Percentiles rank a stretch among this genome's conserved stretches.
Conservation (phyloP, 495 filamentous ascomycete species). For the Daldinia loculata region DNA sequence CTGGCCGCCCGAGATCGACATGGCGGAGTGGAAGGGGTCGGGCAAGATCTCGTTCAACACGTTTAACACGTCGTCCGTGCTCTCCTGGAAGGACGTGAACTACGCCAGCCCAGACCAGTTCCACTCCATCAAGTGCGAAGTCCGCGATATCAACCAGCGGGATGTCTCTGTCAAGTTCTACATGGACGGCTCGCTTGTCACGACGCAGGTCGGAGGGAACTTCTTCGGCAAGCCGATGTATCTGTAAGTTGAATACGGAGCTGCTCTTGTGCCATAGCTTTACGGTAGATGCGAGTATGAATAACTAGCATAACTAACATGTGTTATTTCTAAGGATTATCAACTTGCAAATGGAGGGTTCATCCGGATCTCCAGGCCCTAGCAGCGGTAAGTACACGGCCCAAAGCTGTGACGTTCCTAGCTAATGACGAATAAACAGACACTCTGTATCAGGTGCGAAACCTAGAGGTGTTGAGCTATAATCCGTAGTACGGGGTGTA, state of each 20-base stretch:
- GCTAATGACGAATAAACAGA: constrained; percentile 40
- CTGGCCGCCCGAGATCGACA: constrained; percentile 72
- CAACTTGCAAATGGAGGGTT: constrained; percentile 60
- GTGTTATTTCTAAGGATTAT: no score
- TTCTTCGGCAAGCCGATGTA: constrained; percentile 61
- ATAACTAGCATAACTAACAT: no score
- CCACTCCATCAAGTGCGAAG: constrained; percentile 60
- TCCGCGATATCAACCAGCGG: constrained; percentile 62
- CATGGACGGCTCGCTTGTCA: constrained; percentile 59
- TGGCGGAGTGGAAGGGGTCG: constrained; percentile 70
- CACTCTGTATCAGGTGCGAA: constrained; percentile 53
- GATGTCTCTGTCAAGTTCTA: constrained; percentile 64
- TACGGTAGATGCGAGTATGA: no score
- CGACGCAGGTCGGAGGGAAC: constrained; percentile 61
- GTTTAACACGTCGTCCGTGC: constrained; percentile 63
- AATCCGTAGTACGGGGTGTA: constrained; percentile 40
- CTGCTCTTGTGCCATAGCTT: not conserved
- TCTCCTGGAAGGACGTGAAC: constrained; percentile 56
- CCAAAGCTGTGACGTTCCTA: not conserved
- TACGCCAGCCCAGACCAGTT: constrained; percentile 59
- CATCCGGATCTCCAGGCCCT: constrained; percentile 58
- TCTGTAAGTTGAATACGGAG: constrained; percentile 46
- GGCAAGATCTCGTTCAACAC: constrained; percentile 70
- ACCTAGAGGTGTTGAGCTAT: constrained; percentile 53
- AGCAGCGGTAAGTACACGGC: constrained; percentile 47